Percentiles rank a stretch among this genome's conserved stretches.
Conservation (phyloP, 148 eudicot genomes). For the Camellia lanceoleosa region DNA sequence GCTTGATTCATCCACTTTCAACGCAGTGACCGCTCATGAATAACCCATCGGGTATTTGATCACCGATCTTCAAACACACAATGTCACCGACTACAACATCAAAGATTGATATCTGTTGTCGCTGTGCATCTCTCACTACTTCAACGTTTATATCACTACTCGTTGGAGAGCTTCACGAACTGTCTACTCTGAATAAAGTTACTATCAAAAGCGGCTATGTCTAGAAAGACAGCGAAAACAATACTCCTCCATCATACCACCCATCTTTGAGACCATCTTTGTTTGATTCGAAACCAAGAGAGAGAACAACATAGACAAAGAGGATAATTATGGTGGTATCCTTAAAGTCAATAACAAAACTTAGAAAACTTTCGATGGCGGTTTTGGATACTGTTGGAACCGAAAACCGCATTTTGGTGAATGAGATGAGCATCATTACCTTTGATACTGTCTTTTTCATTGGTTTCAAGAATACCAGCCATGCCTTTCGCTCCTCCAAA, state of each 20-base stretch:
- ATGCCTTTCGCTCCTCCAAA: background rate
- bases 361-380: background rate
- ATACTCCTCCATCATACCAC: slow-evolving; percentile 60
- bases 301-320: background rate
- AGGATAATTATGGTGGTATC: background rate
- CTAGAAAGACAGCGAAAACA: slow-evolving; percentile 44
- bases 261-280: slow-evolving; percentile 43
- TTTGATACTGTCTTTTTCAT: background rate
- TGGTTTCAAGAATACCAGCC: background rate
- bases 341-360: background rate
- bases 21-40: slow-evolving; percentile 31
- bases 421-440: background rate
- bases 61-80: slow-evolving; percentile 36
- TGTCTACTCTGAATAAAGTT: slow-evolving; percentile 32
- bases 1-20: slow-evolving; percentile 48
- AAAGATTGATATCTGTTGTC: slow-evolving; percentile 22
- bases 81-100: slow-evolving; percentile 44
- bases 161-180: slow-evolving; percentile 14
- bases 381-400: background rate
- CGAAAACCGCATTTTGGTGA: background rate
- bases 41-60: slow-evolving; percentile 44
- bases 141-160: slow-evolving; percentile 2
- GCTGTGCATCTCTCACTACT: slow-evolving; percentile 23
- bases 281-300: slow-evolving; percentile 8
- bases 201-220: slow-evolving; percentile 35